Conservation (phyloP, 192 early-diverging fungal species). For the Spizellomyces sp. region DNA sequence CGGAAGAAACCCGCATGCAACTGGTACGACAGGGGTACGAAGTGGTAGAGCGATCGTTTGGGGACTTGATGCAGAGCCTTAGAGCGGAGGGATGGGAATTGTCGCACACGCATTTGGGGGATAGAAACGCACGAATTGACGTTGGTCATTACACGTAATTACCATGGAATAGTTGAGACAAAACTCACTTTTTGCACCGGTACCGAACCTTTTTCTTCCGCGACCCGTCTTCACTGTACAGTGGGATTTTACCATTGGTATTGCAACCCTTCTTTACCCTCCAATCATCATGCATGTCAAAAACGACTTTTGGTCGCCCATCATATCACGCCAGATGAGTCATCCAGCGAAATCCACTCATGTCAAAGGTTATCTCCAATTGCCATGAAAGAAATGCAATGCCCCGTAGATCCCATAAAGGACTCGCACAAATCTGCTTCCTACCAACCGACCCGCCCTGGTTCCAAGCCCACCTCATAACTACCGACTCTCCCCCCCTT, state of each 20-base stretch:
- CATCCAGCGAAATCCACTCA: too few species aligned
- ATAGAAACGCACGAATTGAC: constrained; percentile 23
- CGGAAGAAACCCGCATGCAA: constrained; percentile 15
- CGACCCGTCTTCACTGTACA: too few species aligned
- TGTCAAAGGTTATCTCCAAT: too few species aligned
- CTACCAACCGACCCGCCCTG: constrained; percentile 8
- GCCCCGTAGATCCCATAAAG: constrained; percentile 10
- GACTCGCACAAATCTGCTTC: constrained; percentile 26
- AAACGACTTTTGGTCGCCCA: too few species aligned
- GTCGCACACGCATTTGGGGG: constrained; percentile 41
- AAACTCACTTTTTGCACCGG: too few species aligned
- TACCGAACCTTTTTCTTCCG: too few species aligned
- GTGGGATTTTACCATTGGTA: too few species aligned
- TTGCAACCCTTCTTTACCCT: too few species aligned
- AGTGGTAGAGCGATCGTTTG: constrained; percentile 41
- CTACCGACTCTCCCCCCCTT: background rate
- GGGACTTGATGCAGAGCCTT: constrained; percentile 38
- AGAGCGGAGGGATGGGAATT: constrained; percentile 54
- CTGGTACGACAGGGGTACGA: constrained; percentile 36
- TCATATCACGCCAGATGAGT: too few species aligned
- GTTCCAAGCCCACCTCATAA: constrained; percentile 30
- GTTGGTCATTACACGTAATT: background rate
- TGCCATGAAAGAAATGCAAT: background rate
- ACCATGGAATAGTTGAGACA: too few species aligned
- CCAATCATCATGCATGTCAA: too few species aligned